Conservation (phyloP, 2,329 filamentous ascomycete genomes). For the Metarhizium robertsii region DNA sequence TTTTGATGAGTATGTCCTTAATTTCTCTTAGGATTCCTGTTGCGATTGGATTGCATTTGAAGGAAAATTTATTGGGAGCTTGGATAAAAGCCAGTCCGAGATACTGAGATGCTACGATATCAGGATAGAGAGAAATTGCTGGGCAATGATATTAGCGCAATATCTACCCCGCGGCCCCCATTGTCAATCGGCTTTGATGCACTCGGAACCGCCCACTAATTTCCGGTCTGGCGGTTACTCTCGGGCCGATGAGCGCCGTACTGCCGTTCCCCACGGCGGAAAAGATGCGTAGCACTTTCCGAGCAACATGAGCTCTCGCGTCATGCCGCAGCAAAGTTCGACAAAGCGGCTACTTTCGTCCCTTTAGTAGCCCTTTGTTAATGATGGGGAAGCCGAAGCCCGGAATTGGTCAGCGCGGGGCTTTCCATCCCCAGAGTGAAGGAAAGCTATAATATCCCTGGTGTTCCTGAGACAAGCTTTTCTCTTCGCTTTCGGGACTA, state of each 20-base stretch:
- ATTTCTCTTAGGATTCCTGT: too few relatives aligned
- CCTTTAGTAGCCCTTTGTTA: background rate
- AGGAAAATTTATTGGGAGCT: too few relatives aligned
- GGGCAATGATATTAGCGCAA: background rate
- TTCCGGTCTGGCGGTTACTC: constrained; percentile 2
- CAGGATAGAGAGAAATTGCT: background rate
- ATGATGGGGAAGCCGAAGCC: background rate
- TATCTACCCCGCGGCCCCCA: background rate
- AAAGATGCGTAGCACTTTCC: constrained; percentile 1
- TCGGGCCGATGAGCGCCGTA: constrained; percentile 2
- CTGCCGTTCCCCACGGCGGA: constrained; percentile 6
- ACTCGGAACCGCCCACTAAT: background rate
- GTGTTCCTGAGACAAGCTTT: background rate
- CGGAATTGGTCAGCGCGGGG: background rate
- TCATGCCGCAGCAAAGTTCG: background rate
- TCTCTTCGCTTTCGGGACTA: background rate
- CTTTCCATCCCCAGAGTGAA: background rate
- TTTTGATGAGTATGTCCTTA: too few relatives aligned
- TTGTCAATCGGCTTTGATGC: background rate
- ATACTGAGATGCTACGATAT: background rate
- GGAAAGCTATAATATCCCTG: background rate
- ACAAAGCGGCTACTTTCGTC: background rate
- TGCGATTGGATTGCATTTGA: too few relatives aligned
- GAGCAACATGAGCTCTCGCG: background rate
- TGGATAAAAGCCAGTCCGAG: too few relatives aligned